A percentile compares a stretch with the other conserved stretches of the same genome.
phyloP scores from a whole-genome alignment of 352 stramenopile genomes.

The Phytophthora pisi region DNA sequence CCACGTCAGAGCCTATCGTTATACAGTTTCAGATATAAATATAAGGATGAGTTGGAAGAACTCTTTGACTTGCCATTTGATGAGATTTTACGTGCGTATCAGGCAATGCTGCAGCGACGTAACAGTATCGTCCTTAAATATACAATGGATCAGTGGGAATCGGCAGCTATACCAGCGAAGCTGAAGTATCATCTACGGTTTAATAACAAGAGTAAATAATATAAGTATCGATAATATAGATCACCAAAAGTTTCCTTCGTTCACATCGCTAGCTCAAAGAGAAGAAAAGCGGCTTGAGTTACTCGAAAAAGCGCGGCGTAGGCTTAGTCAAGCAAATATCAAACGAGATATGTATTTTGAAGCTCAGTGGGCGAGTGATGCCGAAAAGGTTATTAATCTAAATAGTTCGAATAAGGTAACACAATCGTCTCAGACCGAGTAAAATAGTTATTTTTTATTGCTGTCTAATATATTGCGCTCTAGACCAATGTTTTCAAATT shows the following conservation, averaged over 20 bases:
- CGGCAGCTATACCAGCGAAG: neutral
- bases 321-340: neutral
- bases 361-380: neutral
- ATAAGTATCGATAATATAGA: neutral
- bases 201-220: no score
- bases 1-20: neutral
- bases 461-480: neutral
- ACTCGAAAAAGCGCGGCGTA: neutral
- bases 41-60: neutral
- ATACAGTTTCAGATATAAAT: neutral
- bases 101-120: neutral
- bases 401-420: neutral
- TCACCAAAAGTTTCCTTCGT: slow-evolving; percentile 5
- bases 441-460: neutral
- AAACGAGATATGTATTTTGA: slow-evolving; percentile 9
- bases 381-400: neutral
- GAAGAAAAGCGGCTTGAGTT: slow-evolving; percentile 3
- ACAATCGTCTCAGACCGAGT: neutral
- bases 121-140: slow-evolving; percentile 6
- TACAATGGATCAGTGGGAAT: neutral
- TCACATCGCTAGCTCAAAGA: slow-evolving; percentile 3
- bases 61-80: slow-evolving; percentile 10
- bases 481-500: slow-evolving; percentile 3
- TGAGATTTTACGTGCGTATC: slow-evolving; percentile 1
- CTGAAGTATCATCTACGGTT: neutral